Evolutionary conservation across 108 stramenopile species (phyloP), one percentile per base, ranked within the genome.

Genomic region (Schizochytrium sp.): DNA sequence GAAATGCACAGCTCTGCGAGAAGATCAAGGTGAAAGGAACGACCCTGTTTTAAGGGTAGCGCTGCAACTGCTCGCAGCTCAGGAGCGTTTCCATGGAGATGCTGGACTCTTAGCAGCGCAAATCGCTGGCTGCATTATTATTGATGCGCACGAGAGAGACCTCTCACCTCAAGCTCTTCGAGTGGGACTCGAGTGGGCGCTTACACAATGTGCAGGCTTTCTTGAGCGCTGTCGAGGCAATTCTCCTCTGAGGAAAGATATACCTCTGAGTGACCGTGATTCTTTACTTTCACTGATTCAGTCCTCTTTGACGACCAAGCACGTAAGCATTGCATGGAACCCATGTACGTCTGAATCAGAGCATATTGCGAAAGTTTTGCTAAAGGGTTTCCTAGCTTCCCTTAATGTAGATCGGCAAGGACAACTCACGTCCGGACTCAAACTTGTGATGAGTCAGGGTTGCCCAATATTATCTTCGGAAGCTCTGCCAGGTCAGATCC

Each of bases 41-140:
- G 59, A 60, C 59, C 59, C 59, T n/a, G 59, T 2, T n/a, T 60
- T 60, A 1, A 17, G 59, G 59, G 19, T 60, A n/a, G 59, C 59
- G 0, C 2, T 60, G 28, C 59, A 60, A 60, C 28, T 60, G 59
- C 59, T 60, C 1, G 59, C 59, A n/a, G 59, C 59, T 17, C 59
- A 60, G 59, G 59, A 60, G 59, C 59, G 59, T n/a, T 17, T 2
- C 19, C 59, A 60, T 60, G 59, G 59, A 60, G 59, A 60, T 60
- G 59, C 59, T 17, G 59, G 59, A 17, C 59, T 60, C 59, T n/a
- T 60, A n/a, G 59, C 59, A n/a, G 28, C 59, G 17, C 59, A n/a
- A 60, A 60, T 60, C 28, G 59, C 59, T 0, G 28, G 19, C 59
- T 17, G 28, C 19, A 60, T n/a, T 17, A 17, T 69, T 38, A 38